Conservation (phyloP, 306 rosid genomes). For the Vicia villosa region DNA sequence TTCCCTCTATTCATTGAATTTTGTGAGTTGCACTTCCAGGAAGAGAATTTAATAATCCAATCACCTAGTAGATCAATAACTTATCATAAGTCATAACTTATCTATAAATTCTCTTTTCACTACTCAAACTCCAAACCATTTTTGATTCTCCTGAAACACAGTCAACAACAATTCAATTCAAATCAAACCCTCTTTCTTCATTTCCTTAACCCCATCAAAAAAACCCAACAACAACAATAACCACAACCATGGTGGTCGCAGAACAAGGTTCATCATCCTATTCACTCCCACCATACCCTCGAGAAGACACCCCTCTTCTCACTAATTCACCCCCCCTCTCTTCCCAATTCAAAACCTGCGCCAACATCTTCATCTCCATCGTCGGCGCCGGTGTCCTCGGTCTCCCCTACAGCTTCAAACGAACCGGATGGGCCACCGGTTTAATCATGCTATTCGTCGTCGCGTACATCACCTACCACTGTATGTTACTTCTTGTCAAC, state of each 20-base stretch:
- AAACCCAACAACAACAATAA: neutral
- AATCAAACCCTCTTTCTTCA: no score
- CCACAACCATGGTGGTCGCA: slow-evolving; percentile 46
- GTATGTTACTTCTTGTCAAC: slow-evolving; percentile 69
- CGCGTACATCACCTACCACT: slow-evolving; percentile 63
- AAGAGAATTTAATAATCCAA: no score
- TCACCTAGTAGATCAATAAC: no score
- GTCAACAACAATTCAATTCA: no score
- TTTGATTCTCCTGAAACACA: no score
- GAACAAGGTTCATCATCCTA: slow-evolving; percentile 55
- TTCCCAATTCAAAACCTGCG: slow-evolving; percentile 59
- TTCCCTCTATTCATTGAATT: no score
- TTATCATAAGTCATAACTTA: no score
- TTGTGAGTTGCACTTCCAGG: no score
- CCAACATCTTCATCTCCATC: slow-evolving; percentile 71
- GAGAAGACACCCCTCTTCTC: slow-evolving; percentile 65
- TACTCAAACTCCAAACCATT: no score
- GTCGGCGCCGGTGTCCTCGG: slow-evolving; percentile 78
- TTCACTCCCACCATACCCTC: slow-evolving; percentile 45
- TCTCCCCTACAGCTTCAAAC: slow-evolving; percentile 70
- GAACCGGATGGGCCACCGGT: slow-evolving; percentile 65
- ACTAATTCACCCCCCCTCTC: slow-evolving; percentile 45
- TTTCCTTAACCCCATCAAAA: no score
- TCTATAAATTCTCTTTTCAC: no score
- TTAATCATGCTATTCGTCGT: slow-evolving; percentile 55